A percentile compares a stretch with the other conserved stretches of the same genome.
Evolutionary conservation across 768 basidiomycete species (phyloP).

Genomic region (Leccinellum albellum): DNA sequence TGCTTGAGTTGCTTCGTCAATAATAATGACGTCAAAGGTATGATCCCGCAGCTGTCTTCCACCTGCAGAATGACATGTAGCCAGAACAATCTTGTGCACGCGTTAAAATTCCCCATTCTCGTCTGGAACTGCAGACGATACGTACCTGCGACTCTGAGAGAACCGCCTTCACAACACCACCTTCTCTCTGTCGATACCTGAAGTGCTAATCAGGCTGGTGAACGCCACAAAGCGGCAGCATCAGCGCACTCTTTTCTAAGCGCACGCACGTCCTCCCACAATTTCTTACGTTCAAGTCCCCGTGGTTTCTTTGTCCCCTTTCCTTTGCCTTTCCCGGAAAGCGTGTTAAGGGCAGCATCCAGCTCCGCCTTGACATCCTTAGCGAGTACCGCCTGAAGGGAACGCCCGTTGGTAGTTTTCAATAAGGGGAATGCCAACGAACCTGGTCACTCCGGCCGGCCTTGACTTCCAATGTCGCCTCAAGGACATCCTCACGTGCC

Average conservation of each 20-base stretch:
- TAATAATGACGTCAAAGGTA: constrained; percentile 88
- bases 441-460: constrained; percentile 72
- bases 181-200: constrained; percentile 88
- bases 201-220: background rate
- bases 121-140: background rate
- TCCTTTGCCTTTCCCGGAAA: constrained; percentile 75
- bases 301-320: constrained; percentile 67
- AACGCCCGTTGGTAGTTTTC: background rate
- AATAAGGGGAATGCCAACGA: background rate
- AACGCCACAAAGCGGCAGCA: background rate
- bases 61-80: constrained; percentile 94
- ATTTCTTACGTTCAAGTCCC: constrained; percentile 70
- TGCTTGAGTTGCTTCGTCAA: constrained; percentile 98
- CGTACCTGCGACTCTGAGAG: constrained; percentile 71
- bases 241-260: constrained; percentile 81
- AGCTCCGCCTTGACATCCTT: constrained; percentile 89
- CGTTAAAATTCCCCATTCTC: background rate
- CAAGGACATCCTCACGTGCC: constrained; percentile 59
- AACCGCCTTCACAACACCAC: constrained; percentile 77
- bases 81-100: constrained; percentile 69
- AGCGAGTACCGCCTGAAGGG: constrained; percentile 67
- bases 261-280: constrained; percentile 85
- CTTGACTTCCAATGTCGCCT: constrained; percentile 70
- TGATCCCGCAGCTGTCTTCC: constrained; percentile 73
- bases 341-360: constrained; percentile 56